phyloP scores from a whole-genome alignment of 75 land plant genomes.

The Picea glauca region DNA sequence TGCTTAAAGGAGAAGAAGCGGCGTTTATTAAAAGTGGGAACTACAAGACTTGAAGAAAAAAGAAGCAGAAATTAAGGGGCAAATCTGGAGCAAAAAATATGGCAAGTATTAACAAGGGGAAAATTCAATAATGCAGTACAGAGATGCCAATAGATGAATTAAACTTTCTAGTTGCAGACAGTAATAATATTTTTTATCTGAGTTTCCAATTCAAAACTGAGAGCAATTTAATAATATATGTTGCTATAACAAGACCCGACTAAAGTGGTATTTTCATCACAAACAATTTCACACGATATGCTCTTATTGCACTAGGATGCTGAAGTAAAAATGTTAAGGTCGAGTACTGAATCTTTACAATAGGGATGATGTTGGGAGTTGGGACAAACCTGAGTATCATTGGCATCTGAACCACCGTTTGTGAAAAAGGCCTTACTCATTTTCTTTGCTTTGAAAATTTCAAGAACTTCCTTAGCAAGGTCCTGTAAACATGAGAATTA shows the following conservation, averaged over 20 bases:
- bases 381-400: slow-evolving; percentile 84
- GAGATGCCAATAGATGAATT: not conserved
- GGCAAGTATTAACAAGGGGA: not conserved
- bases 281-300: not conserved
- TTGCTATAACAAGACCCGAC: not conserved
- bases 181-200: not conserved
- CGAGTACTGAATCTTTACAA: not conserved
- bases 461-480: slow-evolving; percentile 81
- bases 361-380: not conserved
- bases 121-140: not conserved
- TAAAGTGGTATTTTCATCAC: not conserved
- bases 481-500: slow-evolving; percentile 48
- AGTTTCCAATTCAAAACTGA: not conserved
- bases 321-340: not conserved
- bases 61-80: not conserved
- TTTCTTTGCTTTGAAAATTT: slow-evolving; percentile 70
- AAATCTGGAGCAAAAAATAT: not conserved
- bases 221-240: not conserved
- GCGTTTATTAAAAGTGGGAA: not conserved
- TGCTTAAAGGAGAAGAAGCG: not conserved
- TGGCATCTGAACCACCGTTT: slow-evolving; percentile 96
- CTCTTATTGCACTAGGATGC: not conserved
- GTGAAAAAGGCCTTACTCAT: slow-evolving; percentile 93
- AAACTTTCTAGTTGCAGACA: not conserved
- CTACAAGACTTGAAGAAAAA: not conserved